Evolutionary conservation across 2,329 filamentous ascomycete genomes (phyloP).

Genomic region (Byssochlamys sp.): DNA sequence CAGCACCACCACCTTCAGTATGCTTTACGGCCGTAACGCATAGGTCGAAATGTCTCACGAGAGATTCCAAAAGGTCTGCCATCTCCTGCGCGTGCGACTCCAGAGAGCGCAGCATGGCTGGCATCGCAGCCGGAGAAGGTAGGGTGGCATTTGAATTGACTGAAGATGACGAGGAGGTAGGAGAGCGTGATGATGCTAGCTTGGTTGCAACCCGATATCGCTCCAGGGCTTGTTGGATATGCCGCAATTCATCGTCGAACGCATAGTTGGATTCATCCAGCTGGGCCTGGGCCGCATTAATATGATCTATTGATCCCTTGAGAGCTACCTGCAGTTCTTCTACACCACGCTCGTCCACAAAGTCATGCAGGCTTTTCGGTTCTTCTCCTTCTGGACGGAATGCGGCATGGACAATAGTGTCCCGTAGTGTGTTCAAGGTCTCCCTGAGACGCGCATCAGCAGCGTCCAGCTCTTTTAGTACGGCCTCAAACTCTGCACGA

Average conservation of each 20-base stretch:
- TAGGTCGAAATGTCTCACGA: constrained; percentile 83
- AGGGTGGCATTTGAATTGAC: constrained; percentile 24
- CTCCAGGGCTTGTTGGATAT: constrained; percentile 51
- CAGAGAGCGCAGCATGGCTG: constrained; percentile 51
- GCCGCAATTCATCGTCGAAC: constrained; percentile 65
- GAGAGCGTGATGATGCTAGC: constrained; percentile 27
- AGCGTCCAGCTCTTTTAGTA: constrained; percentile 48
- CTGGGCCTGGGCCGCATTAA: constrained; percentile 51
- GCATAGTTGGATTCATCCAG: constrained; percentile 47
- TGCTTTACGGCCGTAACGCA: constrained; percentile 85
- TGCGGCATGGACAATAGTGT: constrained; percentile 49
- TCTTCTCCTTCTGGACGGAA: constrained; percentile 42
- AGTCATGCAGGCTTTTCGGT: constrained; percentile 54
- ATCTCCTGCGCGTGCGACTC: constrained; percentile 70
- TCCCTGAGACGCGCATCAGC: constrained; percentile 49
- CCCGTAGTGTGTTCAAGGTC: constrained; percentile 46
- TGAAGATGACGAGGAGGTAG: constrained; percentile 23
- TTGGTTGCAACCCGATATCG: constrained; percentile 31
- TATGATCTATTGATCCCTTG: constrained; percentile 52
- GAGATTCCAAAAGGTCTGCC: constrained; percentile 67
- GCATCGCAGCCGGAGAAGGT: constrained; percentile 34
- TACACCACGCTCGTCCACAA: constrained; percentile 55
- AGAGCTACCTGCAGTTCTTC: constrained; percentile 48
- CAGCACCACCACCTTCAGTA: constrained; percentile 70
- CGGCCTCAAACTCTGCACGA: constrained; percentile 37